A percentile compares a stretch with the other conserved stretches of the same genome.
Evolutionary conservation across 2,329 filamentous ascomycete genomes (phyloP).

Genomic region (Tolypocladium album): DNA sequence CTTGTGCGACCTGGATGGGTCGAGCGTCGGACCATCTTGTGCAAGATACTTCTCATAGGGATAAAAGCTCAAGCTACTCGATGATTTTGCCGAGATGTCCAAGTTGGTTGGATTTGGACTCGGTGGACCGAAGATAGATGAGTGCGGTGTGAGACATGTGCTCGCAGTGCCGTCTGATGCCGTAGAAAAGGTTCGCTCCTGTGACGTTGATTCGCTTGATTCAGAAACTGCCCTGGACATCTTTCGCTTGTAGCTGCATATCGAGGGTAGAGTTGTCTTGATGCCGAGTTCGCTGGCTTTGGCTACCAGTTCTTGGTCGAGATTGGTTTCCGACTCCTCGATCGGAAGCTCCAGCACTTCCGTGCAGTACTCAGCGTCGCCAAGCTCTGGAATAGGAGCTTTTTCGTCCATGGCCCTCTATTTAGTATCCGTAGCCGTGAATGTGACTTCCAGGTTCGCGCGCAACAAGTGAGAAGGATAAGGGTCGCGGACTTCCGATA

Average conservation of each 20-base stretch:
- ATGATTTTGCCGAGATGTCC: conserved; percentile 13
- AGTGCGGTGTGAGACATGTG: conserved; percentile 30
- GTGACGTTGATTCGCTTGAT: conserved; percentile 26
- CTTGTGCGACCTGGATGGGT: conserved; percentile 23
- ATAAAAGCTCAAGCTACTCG: conserved; percentile 32
- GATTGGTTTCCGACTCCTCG: conserved; percentile 24
- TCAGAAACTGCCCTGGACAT: conserved; percentile 30
- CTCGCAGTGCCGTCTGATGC: conserved; percentile 29
- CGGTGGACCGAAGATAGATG: conserved; percentile 24
- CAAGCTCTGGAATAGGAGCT: conserved; percentile 23
- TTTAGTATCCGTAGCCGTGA: background rate
- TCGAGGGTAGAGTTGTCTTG: conserved; percentile 11
- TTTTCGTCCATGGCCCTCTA: conserved; percentile 3
- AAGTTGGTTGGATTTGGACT: conserved; percentile 7
- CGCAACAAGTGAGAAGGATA: background rate
- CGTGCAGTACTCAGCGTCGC: conserved; percentile 25
- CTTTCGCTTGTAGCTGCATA: conserved; percentile 21
- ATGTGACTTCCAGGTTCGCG: background rate
- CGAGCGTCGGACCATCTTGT: conserved; percentile 30
- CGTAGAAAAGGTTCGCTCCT: conserved; percentile 33
- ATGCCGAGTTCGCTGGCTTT: conserved; percentile 26
- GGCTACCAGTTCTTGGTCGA: conserved; percentile 25
- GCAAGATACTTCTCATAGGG: conserved; percentile 42
- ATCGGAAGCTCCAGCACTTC: conserved; percentile 25
- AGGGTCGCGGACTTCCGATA: background rate